These are phyloP conservation scores for Rhizopogon vulgaris DNA, from an alignment of 768 basidiomycete species.

Conservation along the genomic window DNA sequence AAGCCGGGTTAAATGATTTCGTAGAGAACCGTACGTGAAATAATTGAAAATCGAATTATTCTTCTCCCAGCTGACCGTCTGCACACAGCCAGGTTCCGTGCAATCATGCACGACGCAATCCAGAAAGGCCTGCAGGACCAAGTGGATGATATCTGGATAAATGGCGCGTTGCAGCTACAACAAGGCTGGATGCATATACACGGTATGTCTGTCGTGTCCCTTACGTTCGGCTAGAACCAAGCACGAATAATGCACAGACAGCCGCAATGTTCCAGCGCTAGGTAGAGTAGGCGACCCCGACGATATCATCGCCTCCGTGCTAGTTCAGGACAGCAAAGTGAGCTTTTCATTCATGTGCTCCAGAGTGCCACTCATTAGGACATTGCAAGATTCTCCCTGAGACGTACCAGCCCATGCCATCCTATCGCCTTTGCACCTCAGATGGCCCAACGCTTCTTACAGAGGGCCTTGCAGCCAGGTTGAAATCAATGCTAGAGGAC, in stretches of 20 bases:
- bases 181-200: constrained; percentile 89
- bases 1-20: constrained; percentile 65
- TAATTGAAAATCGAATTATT: background rate
- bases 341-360: constrained; percentile 4
- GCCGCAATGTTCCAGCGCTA: constrained; percentile 66
- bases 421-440: constrained; percentile 73
- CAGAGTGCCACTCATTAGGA: background rate
- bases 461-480: constrained; percentile 50
- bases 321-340: constrained; percentile 66
- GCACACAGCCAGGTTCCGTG: constrained; percentile 49
- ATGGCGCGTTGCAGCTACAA: constrained; percentile 57
- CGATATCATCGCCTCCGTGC: constrained; percentile 74
- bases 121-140: constrained; percentile 47
- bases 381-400: constrained; percentile 50
- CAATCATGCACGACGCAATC: constrained; percentile 55
- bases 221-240: background rate
- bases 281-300: constrained; percentile 78
- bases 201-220: constrained; percentile 26
- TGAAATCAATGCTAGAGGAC: constrained; percentile 34
- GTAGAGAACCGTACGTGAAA: constrained; percentile 56
- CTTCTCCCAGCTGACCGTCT: background rate
- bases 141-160: constrained; percentile 59
- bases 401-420: constrained; percentile 80
- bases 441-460: constrained; percentile 70
- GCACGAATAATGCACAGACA: constrained; percentile 36